Conservation (phyloP, 352 stramenopile genomes). For the Globisporangium nodosum region DNA sequence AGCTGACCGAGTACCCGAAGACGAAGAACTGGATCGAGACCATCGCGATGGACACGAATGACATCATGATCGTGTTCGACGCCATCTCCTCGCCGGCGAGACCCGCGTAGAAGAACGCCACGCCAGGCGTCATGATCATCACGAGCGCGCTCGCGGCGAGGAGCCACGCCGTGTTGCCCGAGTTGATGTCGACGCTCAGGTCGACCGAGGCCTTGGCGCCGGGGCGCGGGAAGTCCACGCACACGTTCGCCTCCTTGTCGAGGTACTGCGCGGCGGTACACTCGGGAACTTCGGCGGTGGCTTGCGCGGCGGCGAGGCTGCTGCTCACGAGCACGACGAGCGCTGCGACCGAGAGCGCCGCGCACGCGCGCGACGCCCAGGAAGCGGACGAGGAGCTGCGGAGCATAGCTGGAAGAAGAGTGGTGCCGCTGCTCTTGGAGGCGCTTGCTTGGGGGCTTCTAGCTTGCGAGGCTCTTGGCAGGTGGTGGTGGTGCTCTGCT, state of each 20-base stretch:
- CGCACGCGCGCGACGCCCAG: constrained; percentile 7
- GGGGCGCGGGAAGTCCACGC: constrained; percentile 30
- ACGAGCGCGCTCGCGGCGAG: constrained; percentile 41
- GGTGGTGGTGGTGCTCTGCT: background rate
- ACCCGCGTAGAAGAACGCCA: constrained; percentile 79
- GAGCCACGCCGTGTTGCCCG: constrained; percentile 67
- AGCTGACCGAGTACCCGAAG: constrained; percentile 69
- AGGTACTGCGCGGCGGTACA: constrained; percentile 31
- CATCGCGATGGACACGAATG: constrained; percentile 67
- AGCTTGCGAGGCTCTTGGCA: no score
- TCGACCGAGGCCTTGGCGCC: constrained; percentile 27
- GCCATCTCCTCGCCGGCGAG: constrained; percentile 64
- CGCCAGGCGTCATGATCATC: constrained; percentile 67
- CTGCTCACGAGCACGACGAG: constrained; percentile 11
- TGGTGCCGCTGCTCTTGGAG: background rate
- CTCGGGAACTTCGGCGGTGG: background rate
- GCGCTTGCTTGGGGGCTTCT: background rate
- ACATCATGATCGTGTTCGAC: constrained; percentile 82
- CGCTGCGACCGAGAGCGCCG: constrained; percentile 9
- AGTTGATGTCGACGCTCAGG: constrained; percentile 27
- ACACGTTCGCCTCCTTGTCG: constrained; percentile 23
- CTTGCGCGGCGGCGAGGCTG: constrained; percentile 5
- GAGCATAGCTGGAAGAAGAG: constrained; percentile 1
- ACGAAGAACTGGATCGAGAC: constrained; percentile 78
- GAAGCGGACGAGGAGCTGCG: constrained; percentile 1